These are phyloP conservation scores for Nematodospora valgi DNA, from an alignment of 805 yeast genomes.

Conservation along the genomic window DNA sequence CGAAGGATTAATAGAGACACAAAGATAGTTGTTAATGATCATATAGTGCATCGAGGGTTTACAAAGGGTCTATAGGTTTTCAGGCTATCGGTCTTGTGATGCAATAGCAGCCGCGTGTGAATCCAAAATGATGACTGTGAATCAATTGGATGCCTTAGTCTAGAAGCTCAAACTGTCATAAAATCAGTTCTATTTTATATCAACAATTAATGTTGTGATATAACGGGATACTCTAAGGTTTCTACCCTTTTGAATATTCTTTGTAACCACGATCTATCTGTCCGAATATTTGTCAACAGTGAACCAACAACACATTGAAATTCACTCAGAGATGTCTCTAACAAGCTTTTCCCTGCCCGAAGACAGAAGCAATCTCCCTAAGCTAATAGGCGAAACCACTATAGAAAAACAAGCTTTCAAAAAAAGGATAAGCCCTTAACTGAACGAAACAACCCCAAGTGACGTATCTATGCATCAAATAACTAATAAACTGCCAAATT, in stretches of 20 bases:
- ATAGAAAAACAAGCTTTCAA: slow-evolving; percentile 16
- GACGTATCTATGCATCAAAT: slow-evolving; percentile 6
- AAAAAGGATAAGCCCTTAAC: slow-evolving; percentile 4
- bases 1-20: too few species aligned
- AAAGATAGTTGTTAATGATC: too few species aligned
- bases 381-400: slow-evolving; percentile 35
- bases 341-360: slow-evolving; percentile 8
- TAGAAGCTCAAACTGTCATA: too few species aligned
- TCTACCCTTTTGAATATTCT: slow-evolving; percentile 36
- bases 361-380: slow-evolving; percentile 25
- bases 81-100: too few species aligned
- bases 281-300: slow-evolving; percentile 32
- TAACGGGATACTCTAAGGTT: slow-evolving; percentile 44
- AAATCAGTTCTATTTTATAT: too few species aligned
- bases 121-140: too few species aligned
- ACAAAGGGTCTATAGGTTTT: too few species aligned
- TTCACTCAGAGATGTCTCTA: slow-evolving; percentile 10
- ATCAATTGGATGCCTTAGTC: too few species aligned
- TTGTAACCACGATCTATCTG: slow-evolving; percentile 39
- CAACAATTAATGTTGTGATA: slow-evolving; percentile 41
- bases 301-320: slow-evolving; percentile 18
- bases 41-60: too few species aligned
- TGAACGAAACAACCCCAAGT: slow-evolving; percentile 15
- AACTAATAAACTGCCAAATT: slow-evolving; percentile 28
- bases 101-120: too few species aligned